These are phyloP conservation scores for Aureobasidium vineae DNA, from an alignment of 2,329 filamentous ascomycete genomes.

Conservation along the genomic window DNA sequence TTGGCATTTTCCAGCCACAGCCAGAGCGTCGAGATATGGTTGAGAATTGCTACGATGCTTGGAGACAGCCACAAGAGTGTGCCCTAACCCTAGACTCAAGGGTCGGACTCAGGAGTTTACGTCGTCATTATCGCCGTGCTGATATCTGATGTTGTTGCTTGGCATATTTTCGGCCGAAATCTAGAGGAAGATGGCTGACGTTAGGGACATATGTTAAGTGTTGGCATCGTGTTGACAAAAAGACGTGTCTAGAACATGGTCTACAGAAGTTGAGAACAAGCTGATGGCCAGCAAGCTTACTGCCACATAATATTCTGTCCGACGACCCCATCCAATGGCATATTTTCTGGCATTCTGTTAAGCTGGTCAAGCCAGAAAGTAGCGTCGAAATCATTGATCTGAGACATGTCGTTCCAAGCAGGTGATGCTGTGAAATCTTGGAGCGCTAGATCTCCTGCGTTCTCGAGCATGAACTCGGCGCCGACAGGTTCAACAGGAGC, in stretches of 20 bases:
- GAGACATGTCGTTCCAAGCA: not conserved
- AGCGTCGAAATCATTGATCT: conserved; percentile 4
- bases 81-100: not conserved
- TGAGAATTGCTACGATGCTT: not conserved
- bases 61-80: not conserved
- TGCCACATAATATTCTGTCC: not conserved
- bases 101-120: not conserved
- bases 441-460: not conserved
- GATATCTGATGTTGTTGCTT: conserved; percentile 9
- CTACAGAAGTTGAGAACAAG: not conserved
- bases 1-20: not conserved
- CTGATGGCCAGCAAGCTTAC: not conserved
- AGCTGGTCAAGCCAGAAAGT: conserved; percentile 11
- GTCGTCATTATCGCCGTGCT: not conserved
- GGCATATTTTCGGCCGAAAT: conserved; percentile 23
- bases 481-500: not conserved
- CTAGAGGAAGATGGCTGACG: not conserved
- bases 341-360: not conserved
- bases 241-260: not conserved
- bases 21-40: not conserved
- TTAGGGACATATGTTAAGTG: not conserved
- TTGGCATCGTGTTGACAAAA: not conserved
- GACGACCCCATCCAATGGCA: not conserved
- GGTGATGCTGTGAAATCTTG: not conserved
- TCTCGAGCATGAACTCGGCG: not conserved